phyloP scores from a whole-genome alignment of 768 basidiomycete genomes.

The Galerina marginata region DNA sequence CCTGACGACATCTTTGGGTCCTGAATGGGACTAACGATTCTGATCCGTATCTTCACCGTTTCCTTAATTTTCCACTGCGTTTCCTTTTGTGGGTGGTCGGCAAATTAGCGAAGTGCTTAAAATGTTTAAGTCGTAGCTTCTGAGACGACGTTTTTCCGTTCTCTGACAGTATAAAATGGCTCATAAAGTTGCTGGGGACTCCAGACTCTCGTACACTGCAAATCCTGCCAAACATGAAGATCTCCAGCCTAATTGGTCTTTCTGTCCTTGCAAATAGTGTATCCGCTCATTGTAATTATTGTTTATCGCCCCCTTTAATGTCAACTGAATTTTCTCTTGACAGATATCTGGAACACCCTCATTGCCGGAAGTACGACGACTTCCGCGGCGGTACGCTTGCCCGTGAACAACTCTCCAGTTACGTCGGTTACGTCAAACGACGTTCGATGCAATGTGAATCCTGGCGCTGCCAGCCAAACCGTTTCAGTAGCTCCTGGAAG shows the following conservation, averaged over 20 bases:
- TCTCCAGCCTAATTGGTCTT: conserved; percentile 24
- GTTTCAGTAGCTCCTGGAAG: conserved; percentile 44
- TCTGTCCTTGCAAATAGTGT: conserved; percentile 28
- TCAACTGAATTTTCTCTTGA: not conserved
- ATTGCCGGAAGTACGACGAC: conserved; percentile 34
- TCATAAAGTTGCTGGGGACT: not conserved
- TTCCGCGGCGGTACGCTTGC: conserved; percentile 37
- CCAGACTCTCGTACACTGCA: too few relatives aligned
- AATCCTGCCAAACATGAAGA: conserved; percentile 25
- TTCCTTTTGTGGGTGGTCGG: too few relatives aligned
- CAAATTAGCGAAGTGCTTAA: too few relatives aligned
- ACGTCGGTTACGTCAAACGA: conserved; percentile 33
- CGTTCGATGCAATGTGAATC: conserved; percentile 42
- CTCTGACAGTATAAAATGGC: conserved; percentile 6
- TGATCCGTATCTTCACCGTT: conserved; percentile 8
- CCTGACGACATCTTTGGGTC: not conserved
- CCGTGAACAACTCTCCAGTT: conserved; percentile 40
- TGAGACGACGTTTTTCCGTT: conserved; percentile 13
- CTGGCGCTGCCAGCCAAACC: conserved; percentile 38
- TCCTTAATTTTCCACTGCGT: too few relatives aligned
- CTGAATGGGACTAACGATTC: not conserved
- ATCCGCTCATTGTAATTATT: conserved; percentile 32
- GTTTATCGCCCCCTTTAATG: not conserved
- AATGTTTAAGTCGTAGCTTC: too few relatives aligned
- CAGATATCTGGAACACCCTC: conserved; percentile 39